These are phyloP conservation scores for Apiospora sp. DNA, from an alignment of 2,329 filamentous ascomycete species.

Conservation along the genomic window DNA sequence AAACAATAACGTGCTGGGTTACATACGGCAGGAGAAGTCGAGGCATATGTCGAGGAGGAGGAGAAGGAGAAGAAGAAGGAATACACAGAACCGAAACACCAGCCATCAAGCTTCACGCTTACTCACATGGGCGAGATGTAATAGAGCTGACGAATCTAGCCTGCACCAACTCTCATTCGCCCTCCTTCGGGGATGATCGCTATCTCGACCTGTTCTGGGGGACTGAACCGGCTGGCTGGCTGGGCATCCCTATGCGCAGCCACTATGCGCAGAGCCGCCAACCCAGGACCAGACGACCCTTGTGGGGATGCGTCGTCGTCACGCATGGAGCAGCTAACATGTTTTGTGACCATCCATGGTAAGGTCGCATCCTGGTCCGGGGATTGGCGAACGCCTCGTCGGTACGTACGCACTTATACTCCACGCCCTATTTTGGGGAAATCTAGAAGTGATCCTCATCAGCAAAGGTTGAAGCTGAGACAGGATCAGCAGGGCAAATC, in stretches of 20 bases:
- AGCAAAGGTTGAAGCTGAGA: constrained; percentile 14
- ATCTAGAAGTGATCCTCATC: constrained; percentile 19
- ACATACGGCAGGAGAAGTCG: background rate
- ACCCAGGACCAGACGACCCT: background rate
- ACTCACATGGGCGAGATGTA: background rate
- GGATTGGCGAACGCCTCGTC: background rate
- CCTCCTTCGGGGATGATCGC: constrained; percentile 1
- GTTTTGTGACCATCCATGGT: constrained; percentile 16
- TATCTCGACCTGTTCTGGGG: background rate
- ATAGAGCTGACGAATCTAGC: constrained; percentile 16
- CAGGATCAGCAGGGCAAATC: constrained; percentile 7
- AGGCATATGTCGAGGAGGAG: background rate
- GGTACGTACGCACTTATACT: background rate
- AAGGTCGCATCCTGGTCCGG: background rate
- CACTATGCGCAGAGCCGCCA: background rate
- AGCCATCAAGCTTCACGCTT: background rate
- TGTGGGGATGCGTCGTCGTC: constrained; percentile 14
- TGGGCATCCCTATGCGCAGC: background rate
- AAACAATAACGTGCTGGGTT: background rate
- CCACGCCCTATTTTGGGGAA: constrained; percentile 5
- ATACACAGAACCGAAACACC: background rate
- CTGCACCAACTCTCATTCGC: background rate
- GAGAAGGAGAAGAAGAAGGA: background rate
- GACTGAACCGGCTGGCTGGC: background rate
- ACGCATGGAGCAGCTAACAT: constrained; percentile 3